Conservation (phyloP, 495 filamentous ascomycete species). For the Ascodesmis nigricans region DNA sequence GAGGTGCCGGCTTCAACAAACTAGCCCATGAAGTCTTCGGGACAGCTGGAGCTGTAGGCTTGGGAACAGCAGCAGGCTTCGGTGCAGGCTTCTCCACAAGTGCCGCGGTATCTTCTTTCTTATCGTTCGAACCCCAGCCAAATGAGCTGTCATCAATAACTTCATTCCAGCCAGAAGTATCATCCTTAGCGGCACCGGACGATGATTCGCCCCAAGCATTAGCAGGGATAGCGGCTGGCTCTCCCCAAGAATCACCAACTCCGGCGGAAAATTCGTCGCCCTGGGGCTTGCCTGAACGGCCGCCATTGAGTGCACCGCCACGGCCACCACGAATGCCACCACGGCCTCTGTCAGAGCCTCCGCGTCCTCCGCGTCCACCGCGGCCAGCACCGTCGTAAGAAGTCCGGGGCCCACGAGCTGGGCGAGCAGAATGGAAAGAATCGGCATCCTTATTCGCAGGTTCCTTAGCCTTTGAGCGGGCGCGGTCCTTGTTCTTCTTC, state of each 20-base stretch:
- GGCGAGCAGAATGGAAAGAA: constrained; percentile 22
- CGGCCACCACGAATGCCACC: constrained; percentile 53
- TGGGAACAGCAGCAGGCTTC: constrained; percentile 12
- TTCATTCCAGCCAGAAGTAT: constrained; percentile 18
- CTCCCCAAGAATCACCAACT: too few species aligned
- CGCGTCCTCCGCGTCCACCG: constrained; percentile 46
- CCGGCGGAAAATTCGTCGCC: too few species aligned
- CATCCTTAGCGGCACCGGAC: constrained; percentile 14
- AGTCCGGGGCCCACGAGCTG: constrained; percentile 25
- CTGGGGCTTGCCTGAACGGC: constrained; percentile 15
- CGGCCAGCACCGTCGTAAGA: constrained; percentile 33
- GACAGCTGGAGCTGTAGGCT: constrained; percentile 15
- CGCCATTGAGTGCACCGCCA: constrained; percentile 35
- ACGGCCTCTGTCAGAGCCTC: constrained; percentile 35
- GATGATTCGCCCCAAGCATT: constrained; percentile 21
- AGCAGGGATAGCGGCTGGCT: too few species aligned
- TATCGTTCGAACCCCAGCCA: constrained; percentile 9
- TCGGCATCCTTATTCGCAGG: constrained; percentile 29
- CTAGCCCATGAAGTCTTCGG: constrained; percentile 22
- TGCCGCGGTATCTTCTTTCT: constrained; percentile 20
- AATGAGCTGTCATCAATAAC: not conserved
- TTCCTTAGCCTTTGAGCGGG: constrained; percentile 67
- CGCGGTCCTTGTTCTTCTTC: constrained; percentile 67
- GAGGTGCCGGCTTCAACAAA: constrained; percentile 24
- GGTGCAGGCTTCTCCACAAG: constrained; percentile 20